Percentiles rank a stretch among this genome's conserved stretches.
phyloP scores from a whole-genome alignment of 768 basidiomycete species.

The Daedaleopsis nitida region DNA sequence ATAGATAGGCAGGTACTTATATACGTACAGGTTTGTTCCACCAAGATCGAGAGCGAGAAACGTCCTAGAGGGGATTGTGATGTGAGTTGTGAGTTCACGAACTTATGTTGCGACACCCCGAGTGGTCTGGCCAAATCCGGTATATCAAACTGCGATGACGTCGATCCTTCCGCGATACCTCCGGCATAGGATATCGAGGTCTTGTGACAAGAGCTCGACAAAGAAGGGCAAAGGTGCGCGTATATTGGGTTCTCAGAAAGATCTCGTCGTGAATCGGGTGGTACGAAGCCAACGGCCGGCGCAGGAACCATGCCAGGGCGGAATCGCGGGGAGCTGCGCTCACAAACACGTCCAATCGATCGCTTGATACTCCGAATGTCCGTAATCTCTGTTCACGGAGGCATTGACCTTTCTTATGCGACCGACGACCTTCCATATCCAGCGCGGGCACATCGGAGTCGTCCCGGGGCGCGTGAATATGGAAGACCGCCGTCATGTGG shows the following conservation, averaged over 20 bases:
- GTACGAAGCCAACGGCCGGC: neutral
- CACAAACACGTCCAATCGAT: conserved; percentile 15
- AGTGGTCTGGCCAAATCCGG: neutral
- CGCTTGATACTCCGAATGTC: conserved; percentile 8
- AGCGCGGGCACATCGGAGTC: conserved; percentile 17
- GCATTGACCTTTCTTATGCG: conserved; percentile 3
- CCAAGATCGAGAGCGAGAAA: conserved; percentile 97
- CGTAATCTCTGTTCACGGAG: conserved; percentile 11
- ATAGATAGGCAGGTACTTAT: neutral
- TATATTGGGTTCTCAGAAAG: neutral
- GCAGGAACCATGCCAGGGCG: neutral
- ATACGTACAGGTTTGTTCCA: conserved; percentile 90
- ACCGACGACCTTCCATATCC: conserved; percentile 7
- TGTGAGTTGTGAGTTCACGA: neutral
- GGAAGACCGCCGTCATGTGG: conserved; percentile 1
- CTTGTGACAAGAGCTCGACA: neutral
- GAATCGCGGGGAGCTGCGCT: conserved; percentile 12
- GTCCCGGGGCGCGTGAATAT: conserved; percentile 9
- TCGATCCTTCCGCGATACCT: neutral
- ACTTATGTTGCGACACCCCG: neutral
- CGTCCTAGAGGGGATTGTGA: conserved; percentile 52
- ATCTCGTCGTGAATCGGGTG: neutral
- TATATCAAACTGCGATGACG: neutral
- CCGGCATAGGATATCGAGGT: neutral
- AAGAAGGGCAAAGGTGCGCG: neutral